These are phyloP conservation scores for Penicillium cosmopolitanum DNA, from an alignment of 495 filamentous ascomycete genomes.

Conservation along the genomic window DNA sequence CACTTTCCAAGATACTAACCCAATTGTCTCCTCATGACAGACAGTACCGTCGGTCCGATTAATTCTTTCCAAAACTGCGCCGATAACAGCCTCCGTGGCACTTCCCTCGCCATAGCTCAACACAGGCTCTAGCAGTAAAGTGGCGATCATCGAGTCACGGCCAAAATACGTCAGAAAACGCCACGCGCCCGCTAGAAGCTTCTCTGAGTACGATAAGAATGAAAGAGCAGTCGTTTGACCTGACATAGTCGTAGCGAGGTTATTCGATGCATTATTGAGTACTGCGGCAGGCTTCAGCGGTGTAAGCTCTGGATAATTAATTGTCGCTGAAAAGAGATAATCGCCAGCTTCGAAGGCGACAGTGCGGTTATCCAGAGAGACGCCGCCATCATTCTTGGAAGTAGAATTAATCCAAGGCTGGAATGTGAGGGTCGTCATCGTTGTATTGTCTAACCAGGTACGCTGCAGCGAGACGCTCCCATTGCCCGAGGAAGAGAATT, in stretches of 20 bases:
- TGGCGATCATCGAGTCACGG: conserved; percentile 64
- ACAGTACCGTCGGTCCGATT: conserved; percentile 61
- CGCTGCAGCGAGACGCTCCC: conserved; percentile 52
- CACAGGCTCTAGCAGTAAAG: conserved; percentile 59
- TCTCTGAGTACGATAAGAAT: conserved; percentile 65
- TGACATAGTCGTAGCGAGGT: conserved; percentile 47
- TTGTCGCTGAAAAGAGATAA: conserved; percentile 61
- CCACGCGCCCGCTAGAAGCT: conserved; percentile 68
- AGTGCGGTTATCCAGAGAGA: conserved; percentile 43
- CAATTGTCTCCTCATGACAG: conserved; percentile 69
- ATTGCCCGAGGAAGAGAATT: conserved; percentile 34
- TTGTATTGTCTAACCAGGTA: conserved; percentile 65
- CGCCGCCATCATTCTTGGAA: conserved; percentile 18
- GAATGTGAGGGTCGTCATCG: conserved; percentile 48
- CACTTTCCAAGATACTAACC: conserved; percentile 30
- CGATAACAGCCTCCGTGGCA: conserved; percentile 64
- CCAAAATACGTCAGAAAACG: conserved; percentile 70
- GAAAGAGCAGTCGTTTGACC: conserved; percentile 57
- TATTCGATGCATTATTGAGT: conserved; percentile 48
- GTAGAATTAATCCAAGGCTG: conserved; percentile 40
- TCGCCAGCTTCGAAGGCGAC: conserved; percentile 52
- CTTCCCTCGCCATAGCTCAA: conserved; percentile 59
- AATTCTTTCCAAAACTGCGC: conserved; percentile 60
- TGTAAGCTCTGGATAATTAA: conserved; percentile 63
- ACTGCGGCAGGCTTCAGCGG: conserved; percentile 53